Conservation (phyloP, 2,329 filamentous ascomycete species). For the Capronia coronata region DNA sequence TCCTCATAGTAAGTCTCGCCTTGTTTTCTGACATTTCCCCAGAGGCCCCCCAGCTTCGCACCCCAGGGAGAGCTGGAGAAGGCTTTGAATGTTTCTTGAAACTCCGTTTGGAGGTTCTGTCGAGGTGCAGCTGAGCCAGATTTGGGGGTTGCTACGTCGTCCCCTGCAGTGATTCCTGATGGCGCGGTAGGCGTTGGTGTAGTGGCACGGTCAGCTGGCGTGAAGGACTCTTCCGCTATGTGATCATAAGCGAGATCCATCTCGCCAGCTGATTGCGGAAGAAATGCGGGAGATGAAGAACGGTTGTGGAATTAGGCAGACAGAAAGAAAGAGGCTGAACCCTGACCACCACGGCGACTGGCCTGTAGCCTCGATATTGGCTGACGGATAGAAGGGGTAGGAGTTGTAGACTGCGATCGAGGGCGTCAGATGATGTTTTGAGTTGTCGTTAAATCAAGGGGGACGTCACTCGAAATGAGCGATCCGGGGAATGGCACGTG, state of each 20-base stretch:
- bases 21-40: slow-evolving; percentile 90
- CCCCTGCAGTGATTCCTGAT: slow-evolving; percentile 38
- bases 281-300: background rate
- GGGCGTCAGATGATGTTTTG: background rate
- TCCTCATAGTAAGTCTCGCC: slow-evolving; percentile 84
- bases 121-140: slow-evolving; percentile 32
- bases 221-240: slow-evolving; percentile 74
- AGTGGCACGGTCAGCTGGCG: slow-evolving; percentile 45
- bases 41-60: slow-evolving; percentile 75
- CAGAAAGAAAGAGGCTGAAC: background rate
- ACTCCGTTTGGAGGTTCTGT: slow-evolving; percentile 68
- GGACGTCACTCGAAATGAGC: background rate
- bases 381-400: background rate
- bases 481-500: background rate
- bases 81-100: slow-evolving; percentile 92
- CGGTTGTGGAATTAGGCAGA: background rate
- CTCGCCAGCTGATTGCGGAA: background rate
- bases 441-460: background rate
- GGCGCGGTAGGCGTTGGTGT: slow-evolving; percentile 32
- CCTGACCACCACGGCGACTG: background rate
- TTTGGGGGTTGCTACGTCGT: slow-evolving; percentile 25
- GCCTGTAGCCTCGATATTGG: background rate
- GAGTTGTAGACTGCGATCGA: background rate
- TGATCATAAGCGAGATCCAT: slow-evolving; percentile 99
- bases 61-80: slow-evolving; percentile 92